Base-by-base conservation (phyloP, 192 early-diverging fungal species). In the Mortierella alpina region DNA sequence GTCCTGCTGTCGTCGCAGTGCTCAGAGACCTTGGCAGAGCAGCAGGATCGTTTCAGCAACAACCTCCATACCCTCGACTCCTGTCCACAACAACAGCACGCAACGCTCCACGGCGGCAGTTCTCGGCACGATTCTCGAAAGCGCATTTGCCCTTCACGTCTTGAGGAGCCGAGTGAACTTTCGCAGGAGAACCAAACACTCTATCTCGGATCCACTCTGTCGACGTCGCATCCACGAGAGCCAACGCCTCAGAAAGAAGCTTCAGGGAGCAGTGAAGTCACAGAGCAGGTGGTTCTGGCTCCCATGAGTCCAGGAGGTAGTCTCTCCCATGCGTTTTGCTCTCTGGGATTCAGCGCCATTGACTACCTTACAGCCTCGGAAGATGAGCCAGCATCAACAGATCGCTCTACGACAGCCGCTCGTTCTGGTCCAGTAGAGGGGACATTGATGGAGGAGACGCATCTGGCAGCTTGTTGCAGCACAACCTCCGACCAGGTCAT, bases 291-390 rank as follows among this genome's bases (percentile, higher is more conserved):
- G 10, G 8, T 20, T 11, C 20, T 55, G 45, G 53, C 22, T 14
- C 57, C 57, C 14, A 51, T n/a, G 23, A 69, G 60, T 22, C 66
- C 66, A 7, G 74, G 72, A 54, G 52, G 68, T 42, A 50, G 56
- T 4, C 41, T 70, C 22, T 69, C 75, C 5, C 75, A 66, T 7
- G 63, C 68, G 7, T 22, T 78, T 17, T 78, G 75, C 44, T 60
- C 53, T 13, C 11, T 78, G 44, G 75, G 75, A 42, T 78, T 78
- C 56, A 60, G 44, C 42, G 64, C 53, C 41, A 70, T 78, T 20
- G 75, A 78, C 31, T 70, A 65, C 18, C 53, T 65, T n/a, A 53
- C 63, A 17, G 39, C 50, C 2, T 2, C 42, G 9, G 51, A 51
- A 0, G 63, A 65, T 13, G 63, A 50, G 2, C 61, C 45, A 50